Evolutionary conservation across 805 yeast genomes (phyloP), one percentile per base, ranked within the genome.

Genomic region (Starmerella stigmatis): DNA sequence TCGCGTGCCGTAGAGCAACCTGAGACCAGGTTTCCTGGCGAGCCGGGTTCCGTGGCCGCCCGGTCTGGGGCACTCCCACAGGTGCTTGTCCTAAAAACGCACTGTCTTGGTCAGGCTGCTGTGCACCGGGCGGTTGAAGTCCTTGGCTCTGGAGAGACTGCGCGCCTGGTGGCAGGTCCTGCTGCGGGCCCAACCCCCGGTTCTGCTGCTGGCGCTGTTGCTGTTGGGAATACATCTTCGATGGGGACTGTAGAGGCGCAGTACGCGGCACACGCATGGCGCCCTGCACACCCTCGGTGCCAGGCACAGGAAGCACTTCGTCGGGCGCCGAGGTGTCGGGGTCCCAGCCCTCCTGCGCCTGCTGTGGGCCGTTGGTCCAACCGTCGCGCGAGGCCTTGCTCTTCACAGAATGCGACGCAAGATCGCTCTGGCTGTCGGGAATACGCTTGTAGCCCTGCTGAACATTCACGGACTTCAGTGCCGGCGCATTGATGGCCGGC

Each of bases 21-120:
- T 45, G 48, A 4, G 48, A 45, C 48, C 48, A 45, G 12, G 48
- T 41, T 3, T 35, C 44, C 19, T 45, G 36, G 5, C 45, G 41
- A 28, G 40, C 41, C 3, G 38, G 16, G 28, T n/a, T n/a, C n/a
- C 36, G 37, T 4, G 44, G 44, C 17, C 6, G n/a, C 12, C 19
- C 21, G 12, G 25, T n/a, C n/a, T 33, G 25, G 12, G 15, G 33
- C 21, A n/a, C n/a, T n/a, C n/a, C n/a, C n/a, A n/a, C n/a, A n/a
- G n/a, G n/a, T n/a, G n/a, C n/a, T n/a, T n/a, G n/a, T n/a, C n/a
- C n/a, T n/a, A n/a, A n/a, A n/a, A n/a, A n/a, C n/a, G n/a, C n/a
- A n/a, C n/a, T n/a, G n/a, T n/a, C n/a, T n/a, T n/a, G n/a, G n/a
- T n/a, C n/a, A n/a, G n/a, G n/a, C n/a, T n/a, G n/a, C n/a, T n/a